Conservation (phyloP, 2,329 filamentous ascomycete species). For the Calonectria hongkongensis region DNA sequence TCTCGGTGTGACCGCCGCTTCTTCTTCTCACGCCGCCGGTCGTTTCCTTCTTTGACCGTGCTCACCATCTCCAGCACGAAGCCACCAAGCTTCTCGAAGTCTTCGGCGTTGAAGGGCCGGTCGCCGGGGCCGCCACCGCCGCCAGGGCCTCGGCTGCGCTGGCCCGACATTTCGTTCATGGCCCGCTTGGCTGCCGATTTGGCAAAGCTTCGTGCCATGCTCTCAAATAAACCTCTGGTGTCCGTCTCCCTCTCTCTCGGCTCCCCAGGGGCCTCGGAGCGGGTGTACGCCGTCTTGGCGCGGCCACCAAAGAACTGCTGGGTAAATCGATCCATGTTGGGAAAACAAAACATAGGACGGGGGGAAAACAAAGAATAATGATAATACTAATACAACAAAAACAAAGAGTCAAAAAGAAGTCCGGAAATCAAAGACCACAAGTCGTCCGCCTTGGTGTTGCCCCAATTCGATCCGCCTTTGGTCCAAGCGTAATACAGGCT, state of each 20-base stretch:
- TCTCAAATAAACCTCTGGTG: constrained; percentile 49
- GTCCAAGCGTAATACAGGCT: constrained; percentile 22
- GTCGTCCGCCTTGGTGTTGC: constrained; percentile 5
- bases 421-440: background rate
- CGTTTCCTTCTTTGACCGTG: constrained; percentile 31
- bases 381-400: background rate
- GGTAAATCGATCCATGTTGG: constrained; percentile 50
- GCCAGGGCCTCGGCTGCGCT: constrained; percentile 30
- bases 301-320: constrained; percentile 50
- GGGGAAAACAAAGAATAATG: background rate
- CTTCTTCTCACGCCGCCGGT: constrained; percentile 38
- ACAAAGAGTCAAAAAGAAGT: constrained; percentile 10
- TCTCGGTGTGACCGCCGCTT: constrained; percentile 41
- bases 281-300: background rate
- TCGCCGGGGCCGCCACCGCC: constrained; percentile 26
- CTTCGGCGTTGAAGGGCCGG: constrained; percentile 44
- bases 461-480: constrained; percentile 3
- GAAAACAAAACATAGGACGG: background rate
- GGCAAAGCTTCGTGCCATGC: constrained; percentile 50
- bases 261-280: constrained; percentile 25
- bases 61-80: constrained; percentile 52
- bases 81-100: constrained; percentile 49
- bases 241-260: constrained; percentile 39
- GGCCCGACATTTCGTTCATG: constrained; percentile 38
- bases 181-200: constrained; percentile 52